phyloP scores from a whole-genome alignment of 768 basidiomycete species.

The Calocybe indica region DNA sequence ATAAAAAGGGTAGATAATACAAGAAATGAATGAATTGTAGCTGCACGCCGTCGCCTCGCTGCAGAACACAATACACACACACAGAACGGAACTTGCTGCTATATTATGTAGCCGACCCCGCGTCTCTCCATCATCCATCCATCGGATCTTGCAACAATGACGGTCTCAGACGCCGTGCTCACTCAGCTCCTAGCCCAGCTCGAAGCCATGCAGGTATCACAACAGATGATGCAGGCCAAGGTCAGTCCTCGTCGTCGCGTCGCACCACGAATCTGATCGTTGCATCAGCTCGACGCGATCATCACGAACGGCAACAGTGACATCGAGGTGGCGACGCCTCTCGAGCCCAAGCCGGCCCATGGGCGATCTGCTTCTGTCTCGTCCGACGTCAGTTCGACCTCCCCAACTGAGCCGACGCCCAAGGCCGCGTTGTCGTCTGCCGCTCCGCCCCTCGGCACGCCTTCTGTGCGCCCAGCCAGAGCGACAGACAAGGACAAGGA shows the following conservation, averaged over 20 bases:
- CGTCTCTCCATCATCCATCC: too few species aligned
- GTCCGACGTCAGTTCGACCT: conserved; percentile 1
- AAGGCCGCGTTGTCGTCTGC: conserved; percentile 21
- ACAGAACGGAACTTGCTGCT: too few species aligned
- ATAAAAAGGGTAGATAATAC: too few species aligned
- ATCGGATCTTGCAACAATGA: conserved; percentile 18
- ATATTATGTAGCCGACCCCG: too few species aligned
- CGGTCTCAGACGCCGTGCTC: conserved; percentile 52
- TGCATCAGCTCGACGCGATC: conserved; percentile 46
- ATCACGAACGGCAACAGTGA: conserved; percentile 8
- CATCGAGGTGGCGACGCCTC: conserved; percentile 15
- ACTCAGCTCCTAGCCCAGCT: conserved; percentile 71
- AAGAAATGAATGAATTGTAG: too few species aligned
- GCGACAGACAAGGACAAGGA: conserved; percentile 60
- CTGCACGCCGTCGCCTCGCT: too few species aligned
- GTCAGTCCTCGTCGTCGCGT: conserved; percentile 27
- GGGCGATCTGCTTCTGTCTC: conserved; percentile 13
- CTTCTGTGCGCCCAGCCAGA: conserved; percentile 12
- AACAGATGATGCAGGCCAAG: conserved; percentile 77
- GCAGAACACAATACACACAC: too few species aligned
- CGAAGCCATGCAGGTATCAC: conserved; percentile 63
- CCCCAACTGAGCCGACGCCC: conserved; percentile 3
- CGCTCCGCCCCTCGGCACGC: conserved; percentile 14
- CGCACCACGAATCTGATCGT: background rate
- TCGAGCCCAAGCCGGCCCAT: conserved; percentile 24